Percentiles rank a stretch among this genome's conserved stretches.
Evolutionary conservation across 257 asterid genomes (phyloP).

Genomic region (Jaltomata sinuosa): DNA sequence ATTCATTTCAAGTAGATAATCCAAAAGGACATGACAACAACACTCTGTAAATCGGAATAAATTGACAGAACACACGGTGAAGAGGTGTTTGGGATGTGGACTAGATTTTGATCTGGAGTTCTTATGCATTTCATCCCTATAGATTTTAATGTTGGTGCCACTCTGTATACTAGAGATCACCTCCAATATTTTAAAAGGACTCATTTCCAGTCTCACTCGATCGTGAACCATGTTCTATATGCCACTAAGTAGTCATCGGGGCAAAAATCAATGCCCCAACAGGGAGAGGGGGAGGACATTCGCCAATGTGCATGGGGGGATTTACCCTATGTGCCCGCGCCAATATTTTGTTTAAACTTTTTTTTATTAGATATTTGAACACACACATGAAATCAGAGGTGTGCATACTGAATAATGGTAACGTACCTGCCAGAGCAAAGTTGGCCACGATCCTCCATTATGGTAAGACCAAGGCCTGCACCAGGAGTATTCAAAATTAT

Average conservation of each 20-base stretch:
- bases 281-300: not conserved
- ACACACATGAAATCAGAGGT: not conserved
- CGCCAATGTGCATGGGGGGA: not conserved
- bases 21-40: not conserved
- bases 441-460: constrained; percentile 86
- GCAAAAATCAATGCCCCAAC: not conserved
- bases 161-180: not conserved
- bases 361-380: not conserved
- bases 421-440: constrained; percentile 76
- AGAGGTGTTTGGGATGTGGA: not conserved
- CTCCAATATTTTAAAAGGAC: not conserved
- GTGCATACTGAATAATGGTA: not conserved
- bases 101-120: not conserved
- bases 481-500: not conserved
- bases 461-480: constrained; percentile 95
- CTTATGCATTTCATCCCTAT: not conserved
- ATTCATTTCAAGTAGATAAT: not conserved
- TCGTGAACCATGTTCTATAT: not conserved
- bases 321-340: not conserved
- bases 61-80: not conserved
- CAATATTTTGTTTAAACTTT: not conserved
- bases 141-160: not conserved
- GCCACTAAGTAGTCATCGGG: not conserved
- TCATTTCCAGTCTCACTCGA: not conserved
- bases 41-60: not conserved